Evolutionary conservation across 2,329 filamentous ascomycete species (phyloP).

Genomic region (Emmonsiellopsis sp.): DNA sequence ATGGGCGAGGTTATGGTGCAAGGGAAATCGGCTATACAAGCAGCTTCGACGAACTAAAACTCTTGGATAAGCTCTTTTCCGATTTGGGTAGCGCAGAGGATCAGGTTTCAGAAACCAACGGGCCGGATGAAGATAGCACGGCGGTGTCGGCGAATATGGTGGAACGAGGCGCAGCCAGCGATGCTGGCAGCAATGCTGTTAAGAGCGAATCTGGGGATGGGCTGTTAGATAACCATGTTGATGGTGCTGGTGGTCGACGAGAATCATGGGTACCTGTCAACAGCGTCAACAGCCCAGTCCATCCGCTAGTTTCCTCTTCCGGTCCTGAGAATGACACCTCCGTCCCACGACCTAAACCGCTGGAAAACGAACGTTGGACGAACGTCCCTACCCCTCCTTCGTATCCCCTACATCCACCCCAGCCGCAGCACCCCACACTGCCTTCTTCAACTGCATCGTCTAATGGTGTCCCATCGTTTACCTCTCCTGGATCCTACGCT

Average conservation of each 20-base stretch:
- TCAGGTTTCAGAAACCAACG: slow-evolving; percentile 23
- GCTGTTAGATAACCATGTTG: slow-evolving; percentile 18
- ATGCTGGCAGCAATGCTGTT: slow-evolving; percentile 33
- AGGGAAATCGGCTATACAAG: slow-evolving; percentile 26
- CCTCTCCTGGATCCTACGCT: slow-evolving; percentile 17
- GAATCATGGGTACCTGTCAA: slow-evolving; percentile 36
- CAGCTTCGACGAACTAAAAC: slow-evolving; percentile 29
- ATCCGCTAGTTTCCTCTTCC: neutral
- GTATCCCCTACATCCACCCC: slow-evolving; percentile 22
- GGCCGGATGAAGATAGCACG: slow-evolving; percentile 25
- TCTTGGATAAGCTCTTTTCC: slow-evolving; percentile 33
- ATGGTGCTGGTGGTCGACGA: slow-evolving; percentile 25
- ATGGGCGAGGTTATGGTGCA: slow-evolving; percentile 18
- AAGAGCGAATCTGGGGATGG: slow-evolving; percentile 31
- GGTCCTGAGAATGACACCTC: slow-evolving; percentile 1
- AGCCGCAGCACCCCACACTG: slow-evolving; percentile 25
- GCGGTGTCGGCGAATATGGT: slow-evolving; percentile 16
- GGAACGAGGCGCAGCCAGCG: slow-evolving; percentile 28
- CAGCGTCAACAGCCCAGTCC: slow-evolving; percentile 16
- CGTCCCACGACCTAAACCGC: neutral
- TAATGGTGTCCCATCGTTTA: slow-evolving; percentile 22
- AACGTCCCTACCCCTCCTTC: slow-evolving; percentile 5
- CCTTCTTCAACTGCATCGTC: slow-evolving; percentile 16
- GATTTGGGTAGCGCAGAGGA: slow-evolving; percentile 33
- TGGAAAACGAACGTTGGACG: slow-evolving; percentile 9